Conservation (phyloP, 768 basidiomycete species). For the Pleurotus djamor region DNA sequence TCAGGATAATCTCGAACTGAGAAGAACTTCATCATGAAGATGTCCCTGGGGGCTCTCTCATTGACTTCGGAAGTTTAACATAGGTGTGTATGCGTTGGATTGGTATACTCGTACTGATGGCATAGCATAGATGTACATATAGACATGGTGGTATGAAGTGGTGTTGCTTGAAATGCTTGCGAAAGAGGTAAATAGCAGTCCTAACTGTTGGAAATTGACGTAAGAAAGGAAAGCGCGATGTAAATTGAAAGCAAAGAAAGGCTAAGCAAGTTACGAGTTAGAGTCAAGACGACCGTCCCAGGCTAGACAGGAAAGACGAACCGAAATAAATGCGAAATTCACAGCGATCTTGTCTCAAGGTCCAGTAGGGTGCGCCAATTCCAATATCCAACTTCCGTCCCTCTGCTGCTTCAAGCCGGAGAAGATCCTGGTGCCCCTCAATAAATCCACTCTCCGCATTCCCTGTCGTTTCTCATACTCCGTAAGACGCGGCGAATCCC, state of each 20-base stretch:
- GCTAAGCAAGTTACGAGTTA: too few relatives aligned
- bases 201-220: background rate
- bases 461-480: conserved; percentile 43
- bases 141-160: background rate
- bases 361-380: conserved; percentile 9
- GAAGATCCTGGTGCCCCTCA: conserved; percentile 52
- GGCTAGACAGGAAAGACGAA: background rate
- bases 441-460: conserved; percentile 53
- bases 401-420: conserved; percentile 42
- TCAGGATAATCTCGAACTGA: too few relatives aligned
- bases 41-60: background rate
- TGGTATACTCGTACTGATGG: background rate
- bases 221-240: background rate
- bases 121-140: background rate
- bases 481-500: conserved; percentile 35
- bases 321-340: background rate
- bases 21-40: too few relatives aligned
- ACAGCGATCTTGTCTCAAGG: background rate
- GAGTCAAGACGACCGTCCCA: background rate
- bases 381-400: conserved; percentile 31
- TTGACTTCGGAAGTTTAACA: background rate
- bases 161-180: background rate
- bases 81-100: background rate
- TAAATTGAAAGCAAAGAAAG: background rate
- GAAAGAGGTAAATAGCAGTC: conserved; percentile 3